phyloP scores from a whole-genome alignment of 345 rosid genomes.

The Dipteronia sinensis region DNA sequence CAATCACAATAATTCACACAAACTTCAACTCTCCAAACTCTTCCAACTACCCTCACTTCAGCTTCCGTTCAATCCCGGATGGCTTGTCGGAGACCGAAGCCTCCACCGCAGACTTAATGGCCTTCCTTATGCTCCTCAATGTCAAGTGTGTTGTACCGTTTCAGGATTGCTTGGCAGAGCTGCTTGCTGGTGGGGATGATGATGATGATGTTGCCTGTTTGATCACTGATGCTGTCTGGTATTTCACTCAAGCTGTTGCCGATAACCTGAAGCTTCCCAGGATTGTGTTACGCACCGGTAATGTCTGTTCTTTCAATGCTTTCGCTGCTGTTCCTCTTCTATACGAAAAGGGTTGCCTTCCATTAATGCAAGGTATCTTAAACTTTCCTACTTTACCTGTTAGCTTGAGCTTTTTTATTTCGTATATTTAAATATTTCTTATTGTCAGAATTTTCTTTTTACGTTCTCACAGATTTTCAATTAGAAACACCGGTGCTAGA shows the following conservation, averaged over 20 bases:
- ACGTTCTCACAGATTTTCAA: conserved; percentile 30
- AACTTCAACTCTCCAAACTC: conserved; percentile 52
- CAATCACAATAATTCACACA: conserved; percentile 55
- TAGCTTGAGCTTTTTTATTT: too few species aligned
- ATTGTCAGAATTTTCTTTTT: background rate
- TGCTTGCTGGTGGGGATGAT: conserved; percentile 20
- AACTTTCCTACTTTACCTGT: background rate
- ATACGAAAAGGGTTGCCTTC: conserved; percentile 34
- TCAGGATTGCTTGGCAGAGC: conserved; percentile 34
- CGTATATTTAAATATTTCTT: too few species aligned
- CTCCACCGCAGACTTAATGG: conserved; percentile 18
- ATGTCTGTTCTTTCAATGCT: conserved; percentile 32
- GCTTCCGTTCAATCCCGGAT: conserved; percentile 42
- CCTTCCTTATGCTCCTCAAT: conserved; percentile 35
- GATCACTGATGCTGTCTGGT: conserved; percentile 52
- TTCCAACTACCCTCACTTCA: conserved; percentile 47
- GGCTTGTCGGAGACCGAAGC: conserved; percentile 20
- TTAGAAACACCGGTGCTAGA: conserved; percentile 42
- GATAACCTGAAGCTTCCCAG: conserved; percentile 42
- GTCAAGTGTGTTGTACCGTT: conserved; percentile 39
- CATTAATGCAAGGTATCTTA: conserved; percentile 29
- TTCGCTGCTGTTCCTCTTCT: conserved; percentile 22
- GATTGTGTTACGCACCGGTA: conserved; percentile 48
- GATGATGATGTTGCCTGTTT: conserved; percentile 41
- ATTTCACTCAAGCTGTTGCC: conserved; percentile 38